Conservation (phyloP, 116 monocot species). For the Dioscorea cayenensis region DNA sequence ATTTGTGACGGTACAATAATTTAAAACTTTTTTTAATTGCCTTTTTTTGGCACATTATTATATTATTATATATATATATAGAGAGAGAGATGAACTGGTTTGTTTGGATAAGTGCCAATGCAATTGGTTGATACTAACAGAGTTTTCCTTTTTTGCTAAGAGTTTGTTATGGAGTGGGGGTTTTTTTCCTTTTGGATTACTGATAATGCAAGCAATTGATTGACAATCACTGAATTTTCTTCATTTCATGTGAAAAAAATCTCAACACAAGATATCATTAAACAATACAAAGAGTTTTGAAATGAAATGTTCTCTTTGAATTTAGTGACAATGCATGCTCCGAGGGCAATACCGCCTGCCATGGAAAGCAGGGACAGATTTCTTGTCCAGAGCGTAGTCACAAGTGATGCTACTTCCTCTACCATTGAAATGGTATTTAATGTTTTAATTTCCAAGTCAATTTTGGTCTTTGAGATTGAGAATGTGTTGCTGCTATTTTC, state of each 20-base stretch:
- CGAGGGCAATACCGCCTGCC: slow-evolving; percentile 55
- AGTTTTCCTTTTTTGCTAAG: no score
- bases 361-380: slow-evolving; percentile 83
- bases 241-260: no score
- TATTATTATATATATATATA: background rate
- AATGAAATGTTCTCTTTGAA: slow-evolving; percentile 4
- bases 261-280: no score
- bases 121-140: no score
- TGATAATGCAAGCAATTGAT: no score
- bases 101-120: no score
- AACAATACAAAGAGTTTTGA: no score
- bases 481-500: background rate
- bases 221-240: no score
- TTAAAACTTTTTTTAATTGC: background rate
- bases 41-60: background rate
- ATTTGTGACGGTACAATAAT: no score
- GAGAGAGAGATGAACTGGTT: no score
- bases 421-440: slow-evolving; percentile 44
- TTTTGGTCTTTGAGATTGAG: background rate
- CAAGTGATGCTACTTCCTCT: slow-evolving; percentile 27
- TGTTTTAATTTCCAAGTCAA: background rate
- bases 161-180: no score
- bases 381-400: slow-evolving; percentile 56
- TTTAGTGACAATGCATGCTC: slow-evolving; percentile 85
- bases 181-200: background rate